Evolutionary conservation across 2,329 filamentous ascomycete genomes (phyloP).

Genomic region (Paramyrothecium sp.): DNA sequence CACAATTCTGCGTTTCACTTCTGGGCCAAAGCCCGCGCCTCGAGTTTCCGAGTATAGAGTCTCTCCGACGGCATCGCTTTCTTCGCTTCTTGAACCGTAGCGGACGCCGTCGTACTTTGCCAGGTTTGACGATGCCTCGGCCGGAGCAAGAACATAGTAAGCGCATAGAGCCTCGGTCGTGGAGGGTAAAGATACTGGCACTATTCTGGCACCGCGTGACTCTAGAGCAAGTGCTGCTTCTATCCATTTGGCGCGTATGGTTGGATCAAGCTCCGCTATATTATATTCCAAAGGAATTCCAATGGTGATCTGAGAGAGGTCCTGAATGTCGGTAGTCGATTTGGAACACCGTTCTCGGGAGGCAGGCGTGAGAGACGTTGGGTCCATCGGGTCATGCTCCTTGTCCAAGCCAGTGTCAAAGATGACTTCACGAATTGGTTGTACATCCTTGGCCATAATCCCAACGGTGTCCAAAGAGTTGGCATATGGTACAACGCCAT

Average conservation of each 20-base stretch:
- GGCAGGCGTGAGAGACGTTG: constrained; percentile 63
- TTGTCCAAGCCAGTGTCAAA: constrained; percentile 46
- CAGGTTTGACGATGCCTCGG: constrained; percentile 93
- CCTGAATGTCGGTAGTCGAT: constrained; percentile 18
- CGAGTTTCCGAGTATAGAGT: constrained; percentile 76
- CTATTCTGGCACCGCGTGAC: constrained; percentile 65
- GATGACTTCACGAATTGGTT: constrained; percentile 49
- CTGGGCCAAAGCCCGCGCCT: constrained; percentile 72
- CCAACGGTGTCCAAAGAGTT: constrained; percentile 93
- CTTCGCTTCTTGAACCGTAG: constrained; percentile 65
- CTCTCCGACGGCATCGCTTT: constrained; percentile 54
- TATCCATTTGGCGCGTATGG: constrained; percentile 70
- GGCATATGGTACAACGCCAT: constrained; percentile 86
- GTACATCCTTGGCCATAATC: constrained; percentile 59
- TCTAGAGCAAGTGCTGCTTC: constrained; percentile 59
- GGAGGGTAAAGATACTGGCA: constrained; percentile 76
- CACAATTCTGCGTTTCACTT: constrained; percentile 84
- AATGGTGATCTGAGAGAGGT: constrained; percentile 40
- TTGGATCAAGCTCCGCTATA: constrained; percentile 71
- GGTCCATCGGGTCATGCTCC: constrained; percentile 67
- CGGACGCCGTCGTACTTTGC: constrained; percentile 97
- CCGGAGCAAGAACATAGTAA: constrained; percentile 93
- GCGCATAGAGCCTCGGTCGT: constrained; percentile 85
- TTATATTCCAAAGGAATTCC: constrained; percentile 79
- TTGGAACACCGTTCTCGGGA: constrained; percentile 52